Base-by-base conservation (phyloP, 2,329 filamentous ascomycete genomes). In the Aspergillus niger region DNA sequence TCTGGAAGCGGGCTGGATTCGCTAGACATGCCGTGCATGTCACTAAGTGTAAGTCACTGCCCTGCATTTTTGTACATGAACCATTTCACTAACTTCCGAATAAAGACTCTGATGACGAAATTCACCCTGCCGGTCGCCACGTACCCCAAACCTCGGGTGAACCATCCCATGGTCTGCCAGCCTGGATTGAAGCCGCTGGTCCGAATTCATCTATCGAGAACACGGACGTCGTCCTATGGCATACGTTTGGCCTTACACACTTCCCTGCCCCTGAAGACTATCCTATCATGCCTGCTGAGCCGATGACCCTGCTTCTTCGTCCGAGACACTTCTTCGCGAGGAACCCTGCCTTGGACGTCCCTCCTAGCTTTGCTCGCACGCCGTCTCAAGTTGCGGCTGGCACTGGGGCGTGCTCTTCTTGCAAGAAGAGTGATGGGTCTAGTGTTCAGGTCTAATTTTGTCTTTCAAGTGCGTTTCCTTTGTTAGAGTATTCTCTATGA, bases 241-340 rank as follows among this genome's bases (percentile, higher is more conserved):
- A 97, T 78, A 96, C 92, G 0, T 97, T 97, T 70, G 93, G 93
- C 38, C 82, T 97, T 38, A 94, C 90, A 0, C 93, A 97, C 74
- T 94, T 97, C 81, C 92, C 93, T 0, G 81, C 90, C 0, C 92
- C 92, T 0, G 93, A 97, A 73, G 93, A 97, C 76, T 97, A 91
- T 80, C 93, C 93, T 30, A 83, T 97, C 68, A 97, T 97, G 92
- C 92, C 92, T 0, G 90, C 86, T 0, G 90, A 93, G 80, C 90
- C 91, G 0, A 93, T 97, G 84, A 91, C 87, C 1, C 80, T 96
- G 67, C 82, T 96, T 38, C 81, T 96, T 43, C 81, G 91, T 32
- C 92, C 92, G 3, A 81, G 91, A 44, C 89, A 96, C 79, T 96
- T 96, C 83, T 96, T 96, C 77, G 79, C 83, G 22, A 83, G 85